These are phyloP conservation scores for Xylaria sp. DNA, from an alignment of 2,329 filamentous ascomycete genomes.

Conservation along the genomic window DNA sequence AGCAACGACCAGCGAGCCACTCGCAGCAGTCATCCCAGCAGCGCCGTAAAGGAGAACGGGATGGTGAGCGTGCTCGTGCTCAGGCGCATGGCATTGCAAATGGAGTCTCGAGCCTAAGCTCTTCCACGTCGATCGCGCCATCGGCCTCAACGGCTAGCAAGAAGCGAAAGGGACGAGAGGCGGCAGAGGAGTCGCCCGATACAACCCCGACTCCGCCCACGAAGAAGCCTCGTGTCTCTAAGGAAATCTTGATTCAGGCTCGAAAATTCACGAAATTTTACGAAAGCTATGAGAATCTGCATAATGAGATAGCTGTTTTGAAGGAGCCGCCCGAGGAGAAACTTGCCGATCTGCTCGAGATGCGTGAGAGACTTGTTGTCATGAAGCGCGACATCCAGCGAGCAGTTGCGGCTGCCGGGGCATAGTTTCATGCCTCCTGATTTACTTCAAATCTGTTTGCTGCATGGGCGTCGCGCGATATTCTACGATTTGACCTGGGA, in stretches of 20 bases:
- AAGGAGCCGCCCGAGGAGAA: constrained; percentile 48
- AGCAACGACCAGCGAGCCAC: constrained; percentile 17
- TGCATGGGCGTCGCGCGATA: background rate
- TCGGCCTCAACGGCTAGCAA: constrained; percentile 24
- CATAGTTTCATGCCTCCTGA: constrained; percentile 6
- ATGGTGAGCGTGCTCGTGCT: constrained; percentile 19
- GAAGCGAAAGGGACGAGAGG: constrained; percentile 41
- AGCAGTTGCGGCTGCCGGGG: constrained; percentile 34
- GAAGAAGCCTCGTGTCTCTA: constrained; percentile 40
- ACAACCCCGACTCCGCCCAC: constrained; percentile 24
- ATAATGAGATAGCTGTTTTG: constrained; percentile 48
- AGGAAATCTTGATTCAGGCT: constrained; percentile 49
- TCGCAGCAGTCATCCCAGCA: constrained; percentile 16
- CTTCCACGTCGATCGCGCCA: constrained; percentile 5
- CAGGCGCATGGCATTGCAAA: constrained; percentile 22
- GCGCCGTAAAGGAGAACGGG: constrained; percentile 24
- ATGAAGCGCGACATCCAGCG: constrained; percentile 57
- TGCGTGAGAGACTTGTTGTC: constrained; percentile 49
- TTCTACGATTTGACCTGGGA: background rate
- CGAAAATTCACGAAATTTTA: constrained; percentile 53
- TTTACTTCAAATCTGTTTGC: background rate
- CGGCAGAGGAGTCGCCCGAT: constrained; percentile 25
- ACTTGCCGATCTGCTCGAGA: constrained; percentile 46
- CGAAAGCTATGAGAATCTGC: constrained; percentile 51
- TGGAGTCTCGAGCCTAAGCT: constrained; percentile 24